These are phyloP conservation scores for Acanthamoeba castellanii DNA, from an alignment of 208 protist species.

Conservation along the genomic window DNA sequence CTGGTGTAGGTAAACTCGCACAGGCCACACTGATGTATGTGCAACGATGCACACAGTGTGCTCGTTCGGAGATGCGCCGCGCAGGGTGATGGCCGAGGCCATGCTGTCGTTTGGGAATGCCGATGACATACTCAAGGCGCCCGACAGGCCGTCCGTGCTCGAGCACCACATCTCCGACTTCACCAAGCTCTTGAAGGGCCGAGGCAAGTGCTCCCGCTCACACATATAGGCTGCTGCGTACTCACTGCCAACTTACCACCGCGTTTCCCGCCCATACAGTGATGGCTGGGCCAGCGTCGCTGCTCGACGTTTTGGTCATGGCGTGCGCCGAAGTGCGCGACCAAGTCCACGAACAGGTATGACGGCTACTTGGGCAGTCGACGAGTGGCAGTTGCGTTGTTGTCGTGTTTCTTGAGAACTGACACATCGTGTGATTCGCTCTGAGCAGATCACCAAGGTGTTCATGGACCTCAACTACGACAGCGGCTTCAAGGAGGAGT, in stretches of 20 bases:
- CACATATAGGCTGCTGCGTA: background rate
- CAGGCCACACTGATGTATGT: no score
- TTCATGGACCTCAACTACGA: slow-evolving; percentile 69
- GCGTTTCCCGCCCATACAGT: background rate
- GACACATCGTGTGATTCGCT: background rate
- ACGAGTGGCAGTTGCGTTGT: no score
- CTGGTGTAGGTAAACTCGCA: no score
- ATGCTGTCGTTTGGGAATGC: background rate
- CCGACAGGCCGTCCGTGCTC: background rate
- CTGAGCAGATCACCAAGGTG: background rate
- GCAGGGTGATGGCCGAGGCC: background rate
- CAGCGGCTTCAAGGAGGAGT: slow-evolving; percentile 2
- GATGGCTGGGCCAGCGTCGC: background rate
- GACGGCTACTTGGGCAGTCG: background rate
- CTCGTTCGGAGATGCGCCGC: background rate
- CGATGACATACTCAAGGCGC: background rate
- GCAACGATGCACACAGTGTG: background rate
- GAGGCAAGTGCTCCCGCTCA: background rate
- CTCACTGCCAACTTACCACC: background rate
- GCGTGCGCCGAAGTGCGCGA: slow-evolving; percentile 25
- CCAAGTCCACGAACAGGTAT: background rate
- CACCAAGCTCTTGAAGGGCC: background rate
- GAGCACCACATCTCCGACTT: background rate
- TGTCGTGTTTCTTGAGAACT: background rate
- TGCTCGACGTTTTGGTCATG: background rate